These are phyloP conservation scores for Purpureocillium lavendulum DNA, from an alignment of 2,329 filamentous ascomycete genomes.

Conservation along the genomic window DNA sequence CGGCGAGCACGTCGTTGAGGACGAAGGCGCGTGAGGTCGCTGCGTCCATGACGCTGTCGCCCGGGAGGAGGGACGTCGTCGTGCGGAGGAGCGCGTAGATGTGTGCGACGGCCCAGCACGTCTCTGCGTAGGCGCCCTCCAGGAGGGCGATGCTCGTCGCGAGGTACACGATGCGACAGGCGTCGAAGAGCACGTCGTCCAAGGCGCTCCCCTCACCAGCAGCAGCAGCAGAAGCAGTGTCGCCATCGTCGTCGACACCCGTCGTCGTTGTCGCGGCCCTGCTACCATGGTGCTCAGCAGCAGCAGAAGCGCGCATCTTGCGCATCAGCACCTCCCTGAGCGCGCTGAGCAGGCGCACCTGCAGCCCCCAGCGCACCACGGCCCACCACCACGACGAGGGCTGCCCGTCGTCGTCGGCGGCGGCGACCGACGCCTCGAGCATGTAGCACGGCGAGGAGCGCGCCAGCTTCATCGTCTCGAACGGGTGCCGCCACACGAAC, in stretches of 20 bases:
- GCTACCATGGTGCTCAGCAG: no score
- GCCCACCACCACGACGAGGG: no score
- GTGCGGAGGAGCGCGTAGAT: constrained; percentile 13
- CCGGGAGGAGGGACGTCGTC: no score
- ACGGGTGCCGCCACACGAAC: constrained; percentile 20
- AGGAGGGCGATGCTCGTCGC: constrained; percentile 15
- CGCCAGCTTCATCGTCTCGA: constrained; percentile 27
- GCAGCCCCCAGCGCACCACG: constrained; percentile 4
- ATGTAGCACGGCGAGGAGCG: constrained; percentile 25
- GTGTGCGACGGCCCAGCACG: constrained; percentile 17
- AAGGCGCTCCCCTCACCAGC: no score
- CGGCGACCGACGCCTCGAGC: constrained; percentile 15
- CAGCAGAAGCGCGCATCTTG: no score
- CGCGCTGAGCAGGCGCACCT: neutral
- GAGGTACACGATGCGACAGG: constrained; percentile 10
- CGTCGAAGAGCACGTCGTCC: neutral
- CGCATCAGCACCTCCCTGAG: neutral
- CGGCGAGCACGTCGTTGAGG: constrained; percentile 5
- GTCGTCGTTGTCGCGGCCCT: no score
- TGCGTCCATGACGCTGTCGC: no score
- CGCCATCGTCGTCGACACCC: no score
- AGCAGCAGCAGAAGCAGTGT: no score
- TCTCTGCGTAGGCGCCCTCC: constrained; percentile 21
- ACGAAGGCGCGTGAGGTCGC: constrained; percentile 1
- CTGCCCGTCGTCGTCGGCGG: neutral